Evolutionary conservation across 2,329 filamentous ascomycete genomes (phyloP), one percentile per base, ranked within the genome.

Genomic region (Colletotrichum orbiculare): DNA sequence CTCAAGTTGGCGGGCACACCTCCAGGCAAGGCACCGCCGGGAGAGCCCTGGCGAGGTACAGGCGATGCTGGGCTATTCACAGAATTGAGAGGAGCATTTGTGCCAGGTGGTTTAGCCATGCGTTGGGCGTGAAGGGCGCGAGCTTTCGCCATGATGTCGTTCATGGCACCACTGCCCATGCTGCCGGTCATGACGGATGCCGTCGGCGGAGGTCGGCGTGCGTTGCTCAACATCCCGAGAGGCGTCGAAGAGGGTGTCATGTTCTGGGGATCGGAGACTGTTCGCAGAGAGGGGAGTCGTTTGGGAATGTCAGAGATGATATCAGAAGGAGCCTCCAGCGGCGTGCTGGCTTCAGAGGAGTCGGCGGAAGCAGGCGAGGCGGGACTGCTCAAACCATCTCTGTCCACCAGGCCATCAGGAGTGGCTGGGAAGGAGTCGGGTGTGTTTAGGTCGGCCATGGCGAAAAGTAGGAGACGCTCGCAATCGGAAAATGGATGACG

Each of bases 161-260:
- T 75, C 68, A 79, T 74, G 17, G 72, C 68, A 38, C 73, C 72
- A 50, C 72, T 71, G n/a, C 59, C 70, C 72, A 76, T 74, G 25
- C 62, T 55, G 25, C 62, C 62, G 12, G 49, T 65, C 43, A 75
- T 56, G 74, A 75, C 25, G 41, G 78, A 74, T 5, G 80, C 73
- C 10, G 78, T 73, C 12, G 79, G 78, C 17, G 78, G 74, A 3
- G 86, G 87, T 53, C 85, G 82, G 64, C 88, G 81, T 5, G 86
- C 87, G 69, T 80, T 87, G 76, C 90, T 93, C 72, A 97, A 81
- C 63, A 92, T 86, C 45, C 93, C 93, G 4, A 94, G 82, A 45
- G 92, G 89, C 35, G 91, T 96, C n/a, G 94, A 97, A n/a, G 89
- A 94, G 7, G 91, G 81, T 60, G 87, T 92, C 88, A 97, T 94